Base-by-base conservation (phyloP, 1,284 basidiomycete genomes). In the Irpex sp. region DNA sequence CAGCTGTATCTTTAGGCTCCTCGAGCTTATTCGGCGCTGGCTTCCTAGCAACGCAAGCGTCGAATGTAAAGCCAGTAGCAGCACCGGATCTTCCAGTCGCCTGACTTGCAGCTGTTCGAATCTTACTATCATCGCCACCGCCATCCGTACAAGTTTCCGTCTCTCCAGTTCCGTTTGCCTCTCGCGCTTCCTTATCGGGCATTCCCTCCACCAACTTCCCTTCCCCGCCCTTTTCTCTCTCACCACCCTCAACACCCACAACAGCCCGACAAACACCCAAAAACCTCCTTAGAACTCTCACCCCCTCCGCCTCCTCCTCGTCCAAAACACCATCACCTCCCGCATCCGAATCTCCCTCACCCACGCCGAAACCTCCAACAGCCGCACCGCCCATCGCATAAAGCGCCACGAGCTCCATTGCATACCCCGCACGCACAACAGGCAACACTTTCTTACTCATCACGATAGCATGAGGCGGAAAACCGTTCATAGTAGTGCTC, bases 381-480 rank as follows among this genome's bases (percentile, higher is more conserved):
- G 5, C 31, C 31, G 31, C 31, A 33, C 31, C 31, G 31, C 31
- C 31, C 31, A 33, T 33, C 5, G 31, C 31, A 33, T 33, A 33
- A 6, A 33, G 31, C 5, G 31, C 60, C 57, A 59, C 47, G 4
- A 63, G 69, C 57, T 46, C 39, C 59, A 72, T 46, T n/a, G 57
- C 51, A 15, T 64, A 58, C 2, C 39, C 56, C 3, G 63, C 57
- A 21, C 49, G 69, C 63, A 61, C 67, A 56, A 61, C 68, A 63
- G 63, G 67, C 17, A 81, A 57, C 2, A 77, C 72, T 63, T 77
- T 82, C 73, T 80, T 81, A 51, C n/a, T 17, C 21, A 8, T 51
- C 9, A 51, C 11, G 19, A 21, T 50, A 3, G 17, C 17, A 50
- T 17, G 39, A 43, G 39, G 11, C 39, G 39, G 39, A 43, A 31